Evolutionary conservation across 2,329 filamentous ascomycete species (phyloP), one percentile per base, ranked within the genome.

Genomic region (Colletotrichum truncatum): DNA sequence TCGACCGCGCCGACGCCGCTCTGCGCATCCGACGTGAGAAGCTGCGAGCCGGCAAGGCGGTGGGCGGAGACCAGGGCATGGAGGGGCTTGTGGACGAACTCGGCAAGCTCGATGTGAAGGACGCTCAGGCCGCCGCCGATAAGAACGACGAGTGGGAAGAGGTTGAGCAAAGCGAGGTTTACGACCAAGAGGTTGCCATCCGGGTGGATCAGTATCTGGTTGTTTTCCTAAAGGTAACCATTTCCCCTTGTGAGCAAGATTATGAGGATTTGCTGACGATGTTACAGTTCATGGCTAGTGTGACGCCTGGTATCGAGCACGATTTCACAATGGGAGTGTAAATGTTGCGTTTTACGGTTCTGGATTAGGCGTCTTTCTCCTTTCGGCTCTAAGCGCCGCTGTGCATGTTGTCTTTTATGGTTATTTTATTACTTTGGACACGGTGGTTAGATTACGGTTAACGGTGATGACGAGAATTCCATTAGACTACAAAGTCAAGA

Each of bases 311-410:
- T 49, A 98, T 99, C 78, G 95, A 98, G 80, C 93, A 98, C 78
- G 95, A 98, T 77, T 98, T 97, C 77, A 98, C 95, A 1, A 98
- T 98, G 94, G 93, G 93, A 6, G 90, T 97, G 38, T 97, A 84
- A 84, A 43, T 34, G 32, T 21, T 14, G 9, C 16, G 4, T 23
- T 26, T 7, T 23, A 41, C 26, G 39, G 51, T 25, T 28, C 57
- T 36, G 14, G 34, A n/a, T 38, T 46, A 11, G 32, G 57, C 30
- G 36, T 60, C 25, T n/a, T 26, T 21, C 43, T 16, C 8, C 28
- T 55, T 30, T 11, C n/a, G 49, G 23, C 23, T 43, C n/a, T 36
- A 11, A 18, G 23, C 38, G 34, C 57, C 21, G 23, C 16, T 54
- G 25, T 26, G 41, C 28, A 30, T 25, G n/a, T n/a, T n/a, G n/a